These are phyloP conservation scores for Nakazawaea siamensis DNA, from an alignment of 805 yeast genomes.

Conservation along the genomic window DNA sequence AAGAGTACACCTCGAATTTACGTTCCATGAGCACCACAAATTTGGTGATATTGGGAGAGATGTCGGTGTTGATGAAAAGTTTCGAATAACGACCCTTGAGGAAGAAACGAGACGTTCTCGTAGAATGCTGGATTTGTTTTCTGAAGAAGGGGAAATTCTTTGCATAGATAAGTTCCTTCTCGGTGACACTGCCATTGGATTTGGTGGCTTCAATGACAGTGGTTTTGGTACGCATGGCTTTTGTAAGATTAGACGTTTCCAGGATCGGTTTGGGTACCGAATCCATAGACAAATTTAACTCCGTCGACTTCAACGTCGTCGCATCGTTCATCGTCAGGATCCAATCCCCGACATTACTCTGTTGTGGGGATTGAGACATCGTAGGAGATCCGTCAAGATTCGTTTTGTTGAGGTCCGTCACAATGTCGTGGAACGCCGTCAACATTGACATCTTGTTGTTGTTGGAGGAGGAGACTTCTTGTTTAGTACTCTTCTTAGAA, in stretches of 20 bases:
- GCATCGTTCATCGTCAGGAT: slow-evolving; percentile 14
- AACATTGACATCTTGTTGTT: slow-evolving; percentile 22
- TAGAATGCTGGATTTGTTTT: slow-evolving; percentile 43
- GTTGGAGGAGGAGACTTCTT: no score
- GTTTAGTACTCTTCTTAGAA: slow-evolving; percentile 9
- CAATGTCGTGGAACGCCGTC: slow-evolving; percentile 27
- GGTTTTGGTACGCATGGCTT: slow-evolving; percentile 8
- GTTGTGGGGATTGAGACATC: slow-evolving; percentile 10
- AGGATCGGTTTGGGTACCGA: neutral
- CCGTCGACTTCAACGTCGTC: slow-evolving; percentile 7
- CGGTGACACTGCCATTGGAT: slow-evolving; percentile 13
- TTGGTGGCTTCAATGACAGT: neutral
- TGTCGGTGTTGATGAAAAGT: slow-evolving; percentile 46
- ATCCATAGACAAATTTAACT: no score
- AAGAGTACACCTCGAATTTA: slow-evolving; percentile 67
- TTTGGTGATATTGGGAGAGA: slow-evolving; percentile 54
- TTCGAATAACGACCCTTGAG: slow-evolving; percentile 31
- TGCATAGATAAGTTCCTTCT: slow-evolving; percentile 59
- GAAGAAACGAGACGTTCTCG: slow-evolving; percentile 41
- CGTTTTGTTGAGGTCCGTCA: slow-evolving; percentile 19
- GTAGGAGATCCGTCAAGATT: no score
- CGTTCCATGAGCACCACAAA: slow-evolving; percentile 60
- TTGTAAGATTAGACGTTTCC: slow-evolving; percentile 4
- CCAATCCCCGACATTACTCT: slow-evolving; percentile 17
- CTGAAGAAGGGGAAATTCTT: slow-evolving; percentile 82